Conservation (phyloP, 2,329 filamentous ascomycete species). For the Trichoderma breve region DNA sequence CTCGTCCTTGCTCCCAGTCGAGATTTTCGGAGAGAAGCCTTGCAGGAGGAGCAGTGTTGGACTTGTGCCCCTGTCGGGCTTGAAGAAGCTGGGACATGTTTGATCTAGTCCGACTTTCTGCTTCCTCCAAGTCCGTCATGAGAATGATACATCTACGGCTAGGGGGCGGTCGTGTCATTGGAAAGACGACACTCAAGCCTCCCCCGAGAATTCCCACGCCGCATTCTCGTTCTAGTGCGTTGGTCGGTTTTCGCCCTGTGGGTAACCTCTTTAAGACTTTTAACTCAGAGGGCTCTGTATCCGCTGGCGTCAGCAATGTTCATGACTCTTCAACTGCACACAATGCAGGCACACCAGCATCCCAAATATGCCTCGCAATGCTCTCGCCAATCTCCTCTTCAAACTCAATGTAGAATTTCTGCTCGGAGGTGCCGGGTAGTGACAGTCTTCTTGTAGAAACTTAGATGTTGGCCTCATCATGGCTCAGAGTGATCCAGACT, state of each 20-base stretch:
- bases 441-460: slow-evolving; percentile 33
- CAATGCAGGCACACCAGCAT: slow-evolving; percentile 50
- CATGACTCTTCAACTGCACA: slow-evolving; percentile 34
- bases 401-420: slow-evolving; percentile 38
- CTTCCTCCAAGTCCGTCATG: slow-evolving; percentile 56
- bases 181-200: slow-evolving; percentile 43
- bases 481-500: slow-evolving; percentile 39
- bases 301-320: slow-evolving; percentile 28
- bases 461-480: slow-evolving; percentile 26
- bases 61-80: neutral
- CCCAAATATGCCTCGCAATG: slow-evolving; percentile 60
- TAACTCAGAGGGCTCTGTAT: slow-evolving; percentile 31
- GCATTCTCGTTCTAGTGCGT: slow-evolving; percentile 55
- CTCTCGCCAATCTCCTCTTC: slow-evolving; percentile 60
- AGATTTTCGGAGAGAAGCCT: slow-evolving; percentile 51
- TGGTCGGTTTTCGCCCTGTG: slow-evolving; percentile 30
- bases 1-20: slow-evolving; percentile 54
- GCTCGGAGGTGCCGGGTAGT: slow-evolving; percentile 26
- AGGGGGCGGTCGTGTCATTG: slow-evolving; percentile 22
- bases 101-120: slow-evolving; percentile 46
- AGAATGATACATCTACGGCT: slow-evolving; percentile 38
- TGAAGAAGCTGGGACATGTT: slow-evolving; percentile 43
- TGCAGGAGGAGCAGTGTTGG: slow-evolving; percentile 12
- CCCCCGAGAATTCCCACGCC: slow-evolving; percentile 57
- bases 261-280: slow-evolving; percentile 34